Evolutionary conservation across 2,329 filamentous ascomycete genomes (phyloP).

Genomic region (Beauveria medogensis): DNA sequence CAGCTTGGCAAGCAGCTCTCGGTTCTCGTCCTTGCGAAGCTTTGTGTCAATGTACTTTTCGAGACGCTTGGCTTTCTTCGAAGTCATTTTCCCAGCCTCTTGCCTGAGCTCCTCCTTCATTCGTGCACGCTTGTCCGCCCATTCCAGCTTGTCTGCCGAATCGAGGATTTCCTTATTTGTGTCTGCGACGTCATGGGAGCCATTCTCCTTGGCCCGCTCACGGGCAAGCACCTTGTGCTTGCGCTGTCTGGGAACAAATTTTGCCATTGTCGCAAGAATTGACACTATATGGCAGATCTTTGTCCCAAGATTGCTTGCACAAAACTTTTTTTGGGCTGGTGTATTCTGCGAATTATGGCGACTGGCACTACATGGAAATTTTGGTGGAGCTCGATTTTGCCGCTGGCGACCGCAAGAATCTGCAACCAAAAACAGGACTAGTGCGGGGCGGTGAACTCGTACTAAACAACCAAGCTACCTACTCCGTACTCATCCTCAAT

Average conservation of each 20-base stretch:
- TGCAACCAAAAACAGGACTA: slow-evolving; percentile 23
- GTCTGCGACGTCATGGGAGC: slow-evolving; percentile 30
- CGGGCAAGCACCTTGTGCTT: slow-evolving; percentile 64
- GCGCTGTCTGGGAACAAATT: slow-evolving; percentile 56
- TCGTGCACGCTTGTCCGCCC: slow-evolving; percentile 46
- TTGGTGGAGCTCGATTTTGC: slow-evolving; percentile 28
- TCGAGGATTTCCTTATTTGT: slow-evolving; percentile 35
- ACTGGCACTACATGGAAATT: slow-evolving; percentile 23
- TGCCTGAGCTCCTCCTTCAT: slow-evolving; percentile 46
- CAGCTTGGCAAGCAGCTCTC: slow-evolving; percentile 74
- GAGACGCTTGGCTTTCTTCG: slow-evolving; percentile 58
- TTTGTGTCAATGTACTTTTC: slow-evolving; percentile 78
- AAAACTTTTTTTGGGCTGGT: neutral
- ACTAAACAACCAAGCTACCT: neutral
- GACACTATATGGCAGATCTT: neutral
- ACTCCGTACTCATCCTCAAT: neutral
- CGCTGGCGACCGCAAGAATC: slow-evolving; percentile 26
- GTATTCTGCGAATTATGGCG: neutral
- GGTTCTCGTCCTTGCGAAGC: slow-evolving; percentile 86
- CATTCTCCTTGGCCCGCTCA: slow-evolving; percentile 40
- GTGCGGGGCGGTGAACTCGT: slow-evolving; percentile 23
- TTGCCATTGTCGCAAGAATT: slow-evolving; percentile 34
- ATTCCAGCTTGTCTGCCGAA: slow-evolving; percentile 34
- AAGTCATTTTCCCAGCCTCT: slow-evolving; percentile 47
- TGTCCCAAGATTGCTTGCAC: neutral